phyloP scores from a whole-genome alignment of 1,284 basidiomycete species.

The Erythrobasidium hasegawianum region DNA sequence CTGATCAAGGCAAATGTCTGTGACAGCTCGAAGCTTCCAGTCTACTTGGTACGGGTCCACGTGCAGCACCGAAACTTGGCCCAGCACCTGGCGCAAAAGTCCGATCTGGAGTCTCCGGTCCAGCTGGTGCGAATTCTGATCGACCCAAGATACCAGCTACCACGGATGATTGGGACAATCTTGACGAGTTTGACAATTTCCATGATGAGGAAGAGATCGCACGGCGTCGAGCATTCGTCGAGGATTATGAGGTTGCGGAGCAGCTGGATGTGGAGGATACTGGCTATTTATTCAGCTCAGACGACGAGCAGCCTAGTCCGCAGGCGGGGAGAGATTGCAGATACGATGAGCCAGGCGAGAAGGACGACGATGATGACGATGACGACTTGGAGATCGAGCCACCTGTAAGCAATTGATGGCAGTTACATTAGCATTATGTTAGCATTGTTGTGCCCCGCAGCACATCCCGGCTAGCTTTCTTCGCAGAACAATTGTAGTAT shows the following conservation, averaged over 20 bases:
- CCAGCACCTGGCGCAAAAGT: conserved; percentile 11
- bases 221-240: neutral
- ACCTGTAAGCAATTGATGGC: too few relatives aligned
- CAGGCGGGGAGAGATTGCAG: neutral
- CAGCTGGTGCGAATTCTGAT: neutral
- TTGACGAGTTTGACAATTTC: conserved; percentile 3
- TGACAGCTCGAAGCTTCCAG: conserved; percentile 17
- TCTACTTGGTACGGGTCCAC: conserved; percentile 1
- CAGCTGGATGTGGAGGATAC: neutral
- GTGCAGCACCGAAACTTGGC: conserved; percentile 25
- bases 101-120: conserved; percentile 12
- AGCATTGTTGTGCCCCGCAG: too few relatives aligned
- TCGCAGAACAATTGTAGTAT: too few relatives aligned
- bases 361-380: conserved; percentile 6
- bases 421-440: too few relatives aligned
- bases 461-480: too few relatives aligned
- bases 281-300: neutral
- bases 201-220: too few relatives aligned
- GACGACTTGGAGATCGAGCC: conserved; percentile 34
- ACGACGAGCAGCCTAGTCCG: neutral
- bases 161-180: conserved; percentile 10
- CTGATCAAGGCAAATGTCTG: neutral
- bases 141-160: neutral
- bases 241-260: conserved; percentile 1
- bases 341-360: too few relatives aligned